Evolutionary conservation across 805 yeast genomes (phyloP), one percentile per base, ranked within the genome.

Genomic region (Zygotorulaspora chibaensis): DNA sequence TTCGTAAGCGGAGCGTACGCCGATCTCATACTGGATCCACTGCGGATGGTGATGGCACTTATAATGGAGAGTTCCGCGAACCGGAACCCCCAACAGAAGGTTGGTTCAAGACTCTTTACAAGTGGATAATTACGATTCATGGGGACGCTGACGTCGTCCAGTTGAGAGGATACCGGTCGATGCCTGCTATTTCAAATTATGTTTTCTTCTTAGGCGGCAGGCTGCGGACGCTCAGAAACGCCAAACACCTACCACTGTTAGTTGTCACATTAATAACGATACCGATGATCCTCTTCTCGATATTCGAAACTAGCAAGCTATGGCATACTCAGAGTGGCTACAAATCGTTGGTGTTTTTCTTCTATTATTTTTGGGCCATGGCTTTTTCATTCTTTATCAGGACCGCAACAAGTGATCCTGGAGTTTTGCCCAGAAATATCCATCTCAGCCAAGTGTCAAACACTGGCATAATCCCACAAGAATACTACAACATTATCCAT

Each of bases 161-260:
- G 29, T 46, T 41, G 3, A 50, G 46, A 43, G 57, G 54, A 17
- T 63, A 61, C 40, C 33, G 53, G 10, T 46, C 54, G 7, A 34
- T 61, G 33, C 59, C 65, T 1, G 23, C 39, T 3, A 52, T 55
- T 4, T 56, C 70, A 7, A 73, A 70, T 45, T 71, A 72, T 45
- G 51, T 77, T 2, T 85, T 76, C 60, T 64, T 83, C 3, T 62
- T 79, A 40, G 93, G 93, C 11, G 95, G 95, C 0, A 62, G 88
- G 35, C 56, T 81, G 11, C 66, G 82, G 27, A 66, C 75, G 0
- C 58, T 73, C 8, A 72, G 67, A 46, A 56, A 59, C 27, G 60
- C 63, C 20, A 51, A 52, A 16, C 81, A 79, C 1, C 53, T 71
- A 12, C 71, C 71, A 9, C 25, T 76, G 2, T 29, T 68, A 0